phyloP scores from a whole-genome alignment of 129 eudicot genomes.

The Oenanthe sinensis region DNA sequence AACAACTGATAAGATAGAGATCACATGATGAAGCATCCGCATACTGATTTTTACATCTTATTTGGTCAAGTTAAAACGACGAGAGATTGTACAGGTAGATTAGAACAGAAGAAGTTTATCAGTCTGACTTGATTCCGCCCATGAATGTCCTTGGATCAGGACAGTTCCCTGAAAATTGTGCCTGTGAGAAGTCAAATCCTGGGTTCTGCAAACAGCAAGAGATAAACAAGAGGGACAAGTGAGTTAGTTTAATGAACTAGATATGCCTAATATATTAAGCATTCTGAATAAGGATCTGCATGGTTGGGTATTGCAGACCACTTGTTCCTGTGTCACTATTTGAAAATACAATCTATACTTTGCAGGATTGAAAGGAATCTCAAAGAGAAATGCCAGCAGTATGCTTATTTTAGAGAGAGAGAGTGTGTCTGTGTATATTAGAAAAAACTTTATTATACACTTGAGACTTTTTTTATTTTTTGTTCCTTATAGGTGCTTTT shows the following conservation, averaged over 20 bases:
- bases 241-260: neutral
- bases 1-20: conserved; percentile 6
- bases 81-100: conserved; percentile 23
- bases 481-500: neutral
- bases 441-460: neutral
- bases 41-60: conserved; percentile 18
- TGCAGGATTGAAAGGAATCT: neutral
- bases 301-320: neutral
- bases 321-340: neutral
- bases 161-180: conserved; percentile 79
- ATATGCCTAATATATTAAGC: neutral
- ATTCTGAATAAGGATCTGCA: neutral
- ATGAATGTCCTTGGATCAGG: conserved; percentile 96
- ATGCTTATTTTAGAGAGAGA: neutral
- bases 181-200: conserved; percentile 91
- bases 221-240: neutral
- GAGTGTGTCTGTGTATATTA: no score
- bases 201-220: conserved; percentile 65
- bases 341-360: neutral
- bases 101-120: conserved; percentile 13
- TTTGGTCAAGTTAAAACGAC: conserved; percentile 10
- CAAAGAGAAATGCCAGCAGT: neutral
- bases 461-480: no score
- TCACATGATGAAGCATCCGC: neutral
- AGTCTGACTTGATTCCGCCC: conserved; percentile 77